Evolutionary conservation across 2,329 filamentous ascomycete genomes (phyloP), one percentile per base, ranked within the genome.

Genomic region (Epicoccum sorghinum): DNA sequence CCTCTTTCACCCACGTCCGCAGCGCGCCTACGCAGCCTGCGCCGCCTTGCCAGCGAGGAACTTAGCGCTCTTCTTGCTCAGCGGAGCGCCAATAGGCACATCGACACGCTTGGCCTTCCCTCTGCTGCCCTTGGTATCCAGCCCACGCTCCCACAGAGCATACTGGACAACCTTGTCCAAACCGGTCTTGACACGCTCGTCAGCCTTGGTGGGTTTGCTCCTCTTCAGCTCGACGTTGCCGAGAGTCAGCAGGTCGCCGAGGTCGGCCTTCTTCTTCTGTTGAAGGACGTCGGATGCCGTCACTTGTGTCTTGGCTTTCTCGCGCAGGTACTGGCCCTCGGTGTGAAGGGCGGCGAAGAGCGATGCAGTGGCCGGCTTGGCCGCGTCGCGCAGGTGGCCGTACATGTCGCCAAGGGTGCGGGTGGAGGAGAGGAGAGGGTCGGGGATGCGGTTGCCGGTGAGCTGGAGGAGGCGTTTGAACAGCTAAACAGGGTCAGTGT

Each of bases 401-500:
- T 75, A 76, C 12, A 80, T 64, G 39, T 74, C 71, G 24, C 63
- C 66, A 13, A 79, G 67, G 9, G 73, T 77, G 24, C 59, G 61
- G 48, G 70, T 58, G 13, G 64, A 60, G 38, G 71, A 66, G 22
- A 96, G 82, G 62, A 83, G 82, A 41, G 84, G 79, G 75, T 97
- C 93, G 13, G 89, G 81, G 61, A 96, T 80, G 55, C 85, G 83
- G 57, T 87, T 84, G 57, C 91, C 90, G n/a, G 89, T 93, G 56
- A 96, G 81, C 72, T 95, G 89, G 72, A 89, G 86, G 57, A 92
- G 79, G 55, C 91, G 88, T 78, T 96, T 96, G 67, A 87, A 79
- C 61, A 95, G 82, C 93, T 97, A 22, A 29, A 13, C 69, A 57
- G 47, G 45, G 6, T 46, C 30, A 45, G 47, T 25, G 24, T 23